phyloP scores from a whole-genome alignment of 352 stramenopile genomes.

The Globisporangium uncinulatum region DNA sequence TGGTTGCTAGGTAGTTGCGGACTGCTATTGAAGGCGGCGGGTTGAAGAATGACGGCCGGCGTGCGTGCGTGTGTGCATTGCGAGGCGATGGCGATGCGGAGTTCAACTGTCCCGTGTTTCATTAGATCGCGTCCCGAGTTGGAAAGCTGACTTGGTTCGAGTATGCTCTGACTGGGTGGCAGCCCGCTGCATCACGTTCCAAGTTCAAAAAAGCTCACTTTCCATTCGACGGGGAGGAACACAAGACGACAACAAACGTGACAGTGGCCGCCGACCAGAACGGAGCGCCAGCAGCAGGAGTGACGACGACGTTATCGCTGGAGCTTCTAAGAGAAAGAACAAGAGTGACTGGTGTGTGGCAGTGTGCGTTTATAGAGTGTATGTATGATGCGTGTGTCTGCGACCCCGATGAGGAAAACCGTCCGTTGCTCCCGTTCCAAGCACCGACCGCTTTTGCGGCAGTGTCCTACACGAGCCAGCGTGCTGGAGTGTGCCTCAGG shows the following conservation, averaged over 20 bases:
- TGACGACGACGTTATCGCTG: neutral
- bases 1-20: conserved; percentile 1
- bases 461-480: conserved; percentile 20
- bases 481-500: conserved; percentile 64
- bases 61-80: too few species aligned
- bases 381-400: neutral
- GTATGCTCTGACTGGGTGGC: conserved; percentile 1
- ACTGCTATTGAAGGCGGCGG: neutral
- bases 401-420: conserved; percentile 42
- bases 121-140: neutral
- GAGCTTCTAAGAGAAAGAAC: neutral
- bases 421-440: conserved; percentile 34
- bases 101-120: neutral
- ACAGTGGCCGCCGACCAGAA: neutral
- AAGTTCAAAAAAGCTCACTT: neutral
- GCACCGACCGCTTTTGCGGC: conserved; percentile 21
- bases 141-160: neutral
- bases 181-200: conserved; percentile 2
- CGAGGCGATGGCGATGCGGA: neutral
- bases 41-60: conserved; percentile 9
- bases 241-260: neutral
- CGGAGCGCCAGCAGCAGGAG: neutral
- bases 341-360: neutral
- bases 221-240: neutral
- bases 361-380: neutral